Evolutionary conservation across 1,284 basidiomycete species (phyloP).

Genomic region (Flammula alnicola): DNA sequence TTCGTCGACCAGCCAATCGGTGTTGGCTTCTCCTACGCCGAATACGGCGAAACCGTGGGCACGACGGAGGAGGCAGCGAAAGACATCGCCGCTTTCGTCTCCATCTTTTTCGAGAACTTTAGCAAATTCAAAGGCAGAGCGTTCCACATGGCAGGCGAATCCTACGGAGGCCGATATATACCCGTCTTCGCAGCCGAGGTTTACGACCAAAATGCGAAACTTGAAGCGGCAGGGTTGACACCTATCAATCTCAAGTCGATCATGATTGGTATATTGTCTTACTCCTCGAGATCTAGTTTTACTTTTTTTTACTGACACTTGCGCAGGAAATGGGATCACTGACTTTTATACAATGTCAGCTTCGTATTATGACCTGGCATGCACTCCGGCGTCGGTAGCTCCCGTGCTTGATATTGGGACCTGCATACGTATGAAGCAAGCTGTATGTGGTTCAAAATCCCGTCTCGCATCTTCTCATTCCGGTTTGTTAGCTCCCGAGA

Average conservation of each 20-base stretch:
- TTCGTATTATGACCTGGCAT: conserved; percentile 54
- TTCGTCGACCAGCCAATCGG: conserved; percentile 73
- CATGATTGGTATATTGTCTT: conserved; percentile 67
- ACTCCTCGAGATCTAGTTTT: background rate
- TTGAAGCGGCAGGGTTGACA: conserved; percentile 62
- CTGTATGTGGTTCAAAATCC: conserved; percentile 34
- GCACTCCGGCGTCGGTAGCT: conserved; percentile 50
- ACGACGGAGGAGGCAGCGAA: conserved; percentile 71
- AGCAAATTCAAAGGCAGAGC: conserved; percentile 64
- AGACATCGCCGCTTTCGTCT: conserved; percentile 71
- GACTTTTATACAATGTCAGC: conserved; percentile 47
- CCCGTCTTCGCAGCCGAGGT: conserved; percentile 84
- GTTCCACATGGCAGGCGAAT: conserved; percentile 79
- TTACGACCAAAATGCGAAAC: conserved; percentile 74
- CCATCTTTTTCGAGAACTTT: conserved; percentile 78
- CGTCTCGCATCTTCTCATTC: background rate
- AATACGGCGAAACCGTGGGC: conserved; percentile 64
- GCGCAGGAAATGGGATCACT: conserved; percentile 59
- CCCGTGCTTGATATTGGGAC: conserved; percentile 43
- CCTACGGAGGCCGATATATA: conserved; percentile 80
- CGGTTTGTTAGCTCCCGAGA: conserved; percentile 43
- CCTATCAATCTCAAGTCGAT: conserved; percentile 82
- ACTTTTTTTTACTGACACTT: background rate
- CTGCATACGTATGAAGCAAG: conserved; percentile 55
- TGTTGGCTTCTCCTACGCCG: conserved; percentile 75